Percentiles rank a stretch among this genome's conserved stretches.
Evolutionary conservation across 805 yeast genomes (phyloP).

Genomic region (Grigorovia jiainica): DNA sequence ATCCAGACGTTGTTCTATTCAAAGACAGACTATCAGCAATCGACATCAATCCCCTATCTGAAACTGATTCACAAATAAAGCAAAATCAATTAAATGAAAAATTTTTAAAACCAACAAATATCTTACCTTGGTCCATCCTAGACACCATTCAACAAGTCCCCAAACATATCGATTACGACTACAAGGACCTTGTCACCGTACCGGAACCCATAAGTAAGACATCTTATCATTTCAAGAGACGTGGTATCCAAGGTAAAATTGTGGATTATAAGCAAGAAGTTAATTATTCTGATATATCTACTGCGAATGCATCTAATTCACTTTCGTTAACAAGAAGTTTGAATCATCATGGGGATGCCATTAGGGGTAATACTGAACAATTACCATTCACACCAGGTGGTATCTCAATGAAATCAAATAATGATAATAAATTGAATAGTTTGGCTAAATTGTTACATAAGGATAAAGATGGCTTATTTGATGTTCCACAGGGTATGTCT

Average conservation of each 20-base stretch:
- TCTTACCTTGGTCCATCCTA: slow-evolving; percentile 60
- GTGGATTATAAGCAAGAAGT: slow-evolving; percentile 53
- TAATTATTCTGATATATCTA: slow-evolving; percentile 35
- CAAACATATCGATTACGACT: slow-evolving; percentile 19
- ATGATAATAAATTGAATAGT: slow-evolving; percentile 16
- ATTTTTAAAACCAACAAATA: slow-evolving; percentile 53
- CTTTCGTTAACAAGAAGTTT: slow-evolving; percentile 63
- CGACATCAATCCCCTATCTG: background rate
- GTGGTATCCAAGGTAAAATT: slow-evolving; percentile 69
- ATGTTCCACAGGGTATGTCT: slow-evolving; percentile 70
- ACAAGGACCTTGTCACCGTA: slow-evolving; percentile 39
- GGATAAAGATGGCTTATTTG: slow-evolving; percentile 68
- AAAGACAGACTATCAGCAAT: slow-evolving; percentile 36
- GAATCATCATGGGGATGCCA: slow-evolving; percentile 48
- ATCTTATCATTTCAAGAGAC: slow-evolving; percentile 54
- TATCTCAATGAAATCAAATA: slow-evolving; percentile 27
- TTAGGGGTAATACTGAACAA: slow-evolving; percentile 62
- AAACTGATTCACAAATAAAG: background rate
- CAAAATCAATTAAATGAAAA: slow-evolving; percentile 19
- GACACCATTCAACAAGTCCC: slow-evolving; percentile 58
- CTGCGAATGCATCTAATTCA: slow-evolving; percentile 56
- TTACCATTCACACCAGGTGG: slow-evolving; percentile 96
- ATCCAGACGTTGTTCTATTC: slow-evolving; percentile 27
- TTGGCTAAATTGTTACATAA: slow-evolving; percentile 40
- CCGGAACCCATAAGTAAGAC: slow-evolving; percentile 63